These are phyloP conservation scores for Colletotrichum sp. DNA, from an alignment of 2,329 filamentous ascomycete genomes.

Conservation along the genomic window DNA sequence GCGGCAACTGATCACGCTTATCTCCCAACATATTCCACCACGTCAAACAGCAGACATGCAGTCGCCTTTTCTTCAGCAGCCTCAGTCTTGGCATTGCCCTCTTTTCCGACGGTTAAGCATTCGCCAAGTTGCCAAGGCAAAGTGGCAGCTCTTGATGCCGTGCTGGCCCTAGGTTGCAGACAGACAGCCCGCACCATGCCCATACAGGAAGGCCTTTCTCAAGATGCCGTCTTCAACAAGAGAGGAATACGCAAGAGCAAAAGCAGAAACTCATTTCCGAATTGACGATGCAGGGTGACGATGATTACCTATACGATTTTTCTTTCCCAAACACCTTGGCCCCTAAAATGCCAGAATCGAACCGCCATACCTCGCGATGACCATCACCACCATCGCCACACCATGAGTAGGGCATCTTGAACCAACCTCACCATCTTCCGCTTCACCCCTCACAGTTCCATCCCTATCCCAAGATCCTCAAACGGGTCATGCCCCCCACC, in stretches of 20 bases:
- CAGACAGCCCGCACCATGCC: not conserved
- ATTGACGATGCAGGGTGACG: not conserved
- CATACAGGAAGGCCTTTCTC: not conserved
- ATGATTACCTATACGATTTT: not conserved
- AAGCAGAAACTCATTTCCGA: not conserved
- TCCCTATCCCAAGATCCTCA: not conserved
- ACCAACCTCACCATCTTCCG: no score
- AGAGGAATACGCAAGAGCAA: not conserved
- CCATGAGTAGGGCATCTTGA: not conserved
- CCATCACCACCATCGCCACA: rapidly evolving
- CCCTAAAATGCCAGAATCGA: not conserved
- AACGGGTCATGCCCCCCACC: not conserved
- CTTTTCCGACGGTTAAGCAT: not conserved
- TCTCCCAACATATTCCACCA: not conserved
- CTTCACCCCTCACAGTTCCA: not conserved
- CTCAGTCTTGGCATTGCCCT: not conserved
- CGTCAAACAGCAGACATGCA: not conserved
- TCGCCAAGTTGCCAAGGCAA: constrained; percentile 13
- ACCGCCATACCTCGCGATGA: not conserved
- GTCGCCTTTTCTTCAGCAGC: not conserved
- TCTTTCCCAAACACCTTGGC: not conserved
- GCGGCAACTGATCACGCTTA: not conserved
- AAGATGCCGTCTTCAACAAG: not conserved
- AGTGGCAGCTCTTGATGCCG: not conserved
- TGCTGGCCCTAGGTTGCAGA: not conserved